Evolutionary conservation across 768 basidiomycete species (phyloP).

Genomic region (Asterophora parasitica): DNA sequence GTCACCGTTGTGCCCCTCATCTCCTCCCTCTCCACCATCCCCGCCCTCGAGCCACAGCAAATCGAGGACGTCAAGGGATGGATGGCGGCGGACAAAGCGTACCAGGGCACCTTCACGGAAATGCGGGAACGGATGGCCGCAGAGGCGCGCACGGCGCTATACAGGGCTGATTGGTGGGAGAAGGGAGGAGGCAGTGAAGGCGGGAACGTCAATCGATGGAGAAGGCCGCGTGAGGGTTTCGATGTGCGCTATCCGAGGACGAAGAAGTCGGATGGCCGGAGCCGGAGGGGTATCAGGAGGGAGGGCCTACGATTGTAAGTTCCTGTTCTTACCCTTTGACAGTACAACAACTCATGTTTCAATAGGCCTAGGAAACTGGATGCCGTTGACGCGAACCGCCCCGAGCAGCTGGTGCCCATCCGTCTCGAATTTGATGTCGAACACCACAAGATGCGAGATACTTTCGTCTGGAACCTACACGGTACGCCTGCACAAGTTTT

Average conservation of each 20-base stretch:
- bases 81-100: conserved; percentile 39
- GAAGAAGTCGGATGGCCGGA: conserved; percentile 22
- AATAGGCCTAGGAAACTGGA: conserved; percentile 57
- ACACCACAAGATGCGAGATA: conserved; percentile 89
- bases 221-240: conserved; percentile 39
- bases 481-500: conserved; percentile 48
- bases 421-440: conserved; percentile 97
- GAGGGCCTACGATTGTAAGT: conserved; percentile 52
- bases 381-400: conserved; percentile 50
- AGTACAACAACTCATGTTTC: too few relatives aligned
- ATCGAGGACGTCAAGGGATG: conserved; percentile 51
- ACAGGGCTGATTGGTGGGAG: conserved; percentile 63
- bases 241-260: conserved; percentile 32
- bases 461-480: conserved; percentile 95
- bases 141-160: conserved; percentile 5
- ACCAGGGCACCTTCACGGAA: conserved; percentile 26
- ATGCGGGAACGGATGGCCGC: conserved; percentile 31
- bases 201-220: conserved; percentile 32
- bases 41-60: conserved; percentile 45
- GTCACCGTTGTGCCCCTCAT: conserved; percentile 58
- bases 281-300: conserved; percentile 30
- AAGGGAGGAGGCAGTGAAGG: conserved; percentile 33
- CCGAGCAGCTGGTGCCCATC: conserved; percentile 88
- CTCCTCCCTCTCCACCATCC: conserved; percentile 50
- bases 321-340: conserved; percentile 12